Conservation (phyloP, 1,284 basidiomycete genomes). For the Tilletia walkeri region DNA sequence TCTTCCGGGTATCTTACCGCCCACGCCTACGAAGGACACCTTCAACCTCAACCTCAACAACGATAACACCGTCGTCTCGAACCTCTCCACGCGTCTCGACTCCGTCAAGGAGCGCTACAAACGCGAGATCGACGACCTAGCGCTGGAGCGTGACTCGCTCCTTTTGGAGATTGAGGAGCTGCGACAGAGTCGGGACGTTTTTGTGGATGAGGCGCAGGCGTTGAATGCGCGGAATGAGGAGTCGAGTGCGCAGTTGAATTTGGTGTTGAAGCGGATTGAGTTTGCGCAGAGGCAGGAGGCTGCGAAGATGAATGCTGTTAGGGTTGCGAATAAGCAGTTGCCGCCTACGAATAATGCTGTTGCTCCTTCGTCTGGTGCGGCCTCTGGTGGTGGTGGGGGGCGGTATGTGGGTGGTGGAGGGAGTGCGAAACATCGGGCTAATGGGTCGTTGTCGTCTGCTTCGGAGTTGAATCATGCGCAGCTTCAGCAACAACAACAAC, state of each 20-base stretch:
- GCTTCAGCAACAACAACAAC: background rate
- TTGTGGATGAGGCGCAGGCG: slow-evolving; percentile 83
- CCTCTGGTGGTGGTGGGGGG: background rate
- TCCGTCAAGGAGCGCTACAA: slow-evolving; percentile 82
- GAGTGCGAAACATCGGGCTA: slow-evolving; percentile 21
- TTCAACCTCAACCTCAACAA: no score
- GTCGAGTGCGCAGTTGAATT: slow-evolving; percentile 77
- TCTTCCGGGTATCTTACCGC: background rate
- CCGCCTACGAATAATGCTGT: slow-evolving; percentile 23
- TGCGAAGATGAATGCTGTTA: background rate
- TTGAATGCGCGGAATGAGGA: slow-evolving; percentile 90
- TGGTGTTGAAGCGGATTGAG: slow-evolving; percentile 54
- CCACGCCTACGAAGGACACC: no score
- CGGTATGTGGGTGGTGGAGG: slow-evolving; percentile 17
- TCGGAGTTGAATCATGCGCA: background rate
- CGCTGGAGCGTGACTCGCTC: slow-evolving; percentile 74
- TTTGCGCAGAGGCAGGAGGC: slow-evolving; percentile 27
- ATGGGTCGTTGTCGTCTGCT: slow-evolving; percentile 4
- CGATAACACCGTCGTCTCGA: slow-evolving; percentile 62
- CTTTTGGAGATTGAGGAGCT: slow-evolving; percentile 82
- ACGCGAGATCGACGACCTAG: slow-evolving; percentile 79
- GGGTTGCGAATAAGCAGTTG: slow-evolving; percentile 13
- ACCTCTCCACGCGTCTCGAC: slow-evolving; percentile 82
- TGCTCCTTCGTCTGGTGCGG: slow-evolving; percentile 30
- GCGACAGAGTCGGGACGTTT: slow-evolving; percentile 77